A percentile compares a stretch with the other conserved stretches of the same genome.
Evolutionary conservation across 108 stramenopile species (phyloP).

Genomic region (Nitzschia sp.): DNA sequence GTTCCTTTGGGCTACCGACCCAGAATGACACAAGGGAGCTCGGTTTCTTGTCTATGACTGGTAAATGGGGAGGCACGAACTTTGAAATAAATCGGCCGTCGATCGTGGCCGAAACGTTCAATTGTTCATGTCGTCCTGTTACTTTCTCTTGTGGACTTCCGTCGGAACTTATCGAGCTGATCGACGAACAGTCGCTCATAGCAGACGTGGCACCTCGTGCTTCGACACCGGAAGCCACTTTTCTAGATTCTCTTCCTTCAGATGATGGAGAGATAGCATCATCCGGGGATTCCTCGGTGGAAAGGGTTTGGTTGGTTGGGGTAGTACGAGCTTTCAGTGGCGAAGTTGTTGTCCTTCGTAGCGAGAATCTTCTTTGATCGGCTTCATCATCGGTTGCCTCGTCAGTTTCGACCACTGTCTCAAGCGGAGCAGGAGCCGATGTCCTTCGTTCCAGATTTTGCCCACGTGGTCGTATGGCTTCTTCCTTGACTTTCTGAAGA

Average conservation of each 20-base stretch:
- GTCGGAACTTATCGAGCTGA: slow-evolving; percentile 22
- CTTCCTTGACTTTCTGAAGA: slow-evolving; percentile 42
- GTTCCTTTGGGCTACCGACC: slow-evolving; percentile 27
- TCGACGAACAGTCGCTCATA: slow-evolving; percentile 9
- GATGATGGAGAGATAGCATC: not conserved
- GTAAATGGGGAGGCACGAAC: slow-evolving; percentile 66
- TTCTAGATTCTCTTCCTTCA: not conserved
- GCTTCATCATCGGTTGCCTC: slow-evolving; percentile 36
- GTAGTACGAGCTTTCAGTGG: not conserved
- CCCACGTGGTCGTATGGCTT: slow-evolving; percentile 40
- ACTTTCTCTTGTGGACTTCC: slow-evolving; percentile 1
- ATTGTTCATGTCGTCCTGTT: not conserved
- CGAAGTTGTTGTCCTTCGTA: not conserved
- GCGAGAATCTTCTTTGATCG: not conserved
- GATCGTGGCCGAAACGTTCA: slow-evolving; percentile 49
- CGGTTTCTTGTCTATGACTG: slow-evolving; percentile 63
- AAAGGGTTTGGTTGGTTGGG: not conserved
- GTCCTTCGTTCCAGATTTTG: slow-evolving; percentile 34
- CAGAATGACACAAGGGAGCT: slow-evolving; percentile 77
- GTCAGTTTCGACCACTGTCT: slow-evolving; percentile 79
- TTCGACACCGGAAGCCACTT: not conserved
- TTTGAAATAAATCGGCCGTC: slow-evolving; percentile 65
- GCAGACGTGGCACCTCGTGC: not conserved
- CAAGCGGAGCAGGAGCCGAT: slow-evolving; percentile 32
- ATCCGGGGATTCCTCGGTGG: not conserved